A percentile compares a stretch with the other conserved stretches of the same genome.
Conservation (phyloP, 306 rosid genomes). For the Glycine latifolia region DNA sequence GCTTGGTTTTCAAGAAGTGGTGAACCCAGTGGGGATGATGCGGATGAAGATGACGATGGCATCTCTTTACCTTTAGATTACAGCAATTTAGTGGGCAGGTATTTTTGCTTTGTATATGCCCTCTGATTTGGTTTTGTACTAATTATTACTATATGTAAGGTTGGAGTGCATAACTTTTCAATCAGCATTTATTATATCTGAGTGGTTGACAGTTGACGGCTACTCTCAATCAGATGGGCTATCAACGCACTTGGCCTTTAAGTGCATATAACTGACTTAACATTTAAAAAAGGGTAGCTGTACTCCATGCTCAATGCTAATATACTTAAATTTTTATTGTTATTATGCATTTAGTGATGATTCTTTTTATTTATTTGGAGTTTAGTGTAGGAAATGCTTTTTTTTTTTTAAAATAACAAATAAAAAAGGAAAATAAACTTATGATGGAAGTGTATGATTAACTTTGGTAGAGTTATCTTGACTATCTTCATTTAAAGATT, state of each 20-base stretch:
- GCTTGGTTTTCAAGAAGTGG: slow-evolving; percentile 85
- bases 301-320: slow-evolving; percentile 21
- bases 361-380: slow-evolving; percentile 20
- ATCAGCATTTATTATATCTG: not conserved
- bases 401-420: not conserved
- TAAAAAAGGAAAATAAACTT: slow-evolving; percentile 3
- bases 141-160: slow-evolving; percentile 21
- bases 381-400: not conserved
- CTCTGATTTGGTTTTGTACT: not conserved
- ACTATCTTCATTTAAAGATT: slow-evolving; percentile 11
- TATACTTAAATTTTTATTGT: slow-evolving; percentile 30
- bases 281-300: slow-evolving; percentile 23
- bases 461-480: not conserved
- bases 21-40: slow-evolving; percentile 46
- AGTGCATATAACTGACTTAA: not conserved
- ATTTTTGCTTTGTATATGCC: slow-evolving; percentile 29
- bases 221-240: slow-evolving; percentile 6
- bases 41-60: slow-evolving; percentile 61
- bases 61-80: slow-evolving; percentile 77
- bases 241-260: not conserved
- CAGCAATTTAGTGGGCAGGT: slow-evolving; percentile 72
- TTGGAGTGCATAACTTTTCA: slow-evolving; percentile 5
- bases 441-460: slow-evolving; percentile 17
- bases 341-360: slow-evolving; percentile 2
- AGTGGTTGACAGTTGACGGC: not conserved